These are phyloP conservation scores for Fusarium concolor DNA, from an alignment of 2,329 filamentous ascomycete species.

Conservation along the genomic window DNA sequence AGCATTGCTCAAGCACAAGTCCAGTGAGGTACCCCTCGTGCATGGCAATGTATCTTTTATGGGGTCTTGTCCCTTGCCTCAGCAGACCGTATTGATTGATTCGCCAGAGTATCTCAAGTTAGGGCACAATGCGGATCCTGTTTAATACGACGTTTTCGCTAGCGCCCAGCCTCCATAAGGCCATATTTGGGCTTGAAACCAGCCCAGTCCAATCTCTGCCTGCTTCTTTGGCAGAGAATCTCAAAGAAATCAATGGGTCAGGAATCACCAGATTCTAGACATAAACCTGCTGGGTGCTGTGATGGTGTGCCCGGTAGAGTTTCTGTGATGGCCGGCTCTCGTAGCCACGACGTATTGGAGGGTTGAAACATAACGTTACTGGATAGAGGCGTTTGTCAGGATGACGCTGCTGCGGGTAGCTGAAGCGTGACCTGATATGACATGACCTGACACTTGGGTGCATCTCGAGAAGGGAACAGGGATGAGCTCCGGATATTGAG, in stretches of 20 bases:
- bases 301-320: constrained; percentile 23
- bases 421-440: constrained; percentile 48
- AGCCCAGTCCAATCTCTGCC: constrained; percentile 2
- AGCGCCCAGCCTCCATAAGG: constrained; percentile 28
- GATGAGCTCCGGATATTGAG: neutral
- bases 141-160: constrained; percentile 43
- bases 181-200: constrained; percentile 35
- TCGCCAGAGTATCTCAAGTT: constrained; percentile 20
- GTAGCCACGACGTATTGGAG: constrained; percentile 36
- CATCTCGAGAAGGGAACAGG: constrained; percentile 13
- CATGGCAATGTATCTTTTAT: constrained; percentile 31
- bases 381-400: constrained; percentile 32
- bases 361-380: constrained; percentile 38
- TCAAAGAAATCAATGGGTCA: constrained; percentile 5
- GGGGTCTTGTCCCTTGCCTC: constrained; percentile 17
- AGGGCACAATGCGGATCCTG: constrained; percentile 35
- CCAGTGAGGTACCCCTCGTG: constrained; percentile 21
- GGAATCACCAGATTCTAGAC: constrained; percentile 23
- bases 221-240: neutral
- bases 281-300: constrained; percentile 11
- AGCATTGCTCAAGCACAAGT: constrained; percentile 18
- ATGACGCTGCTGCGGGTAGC: constrained; percentile 37
- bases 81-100: constrained; percentile 37
- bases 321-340: constrained; percentile 25
- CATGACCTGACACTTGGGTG: constrained; percentile 45